Conservation (phyloP, 768 basidiomycete species). For the Chiua virens region DNA sequence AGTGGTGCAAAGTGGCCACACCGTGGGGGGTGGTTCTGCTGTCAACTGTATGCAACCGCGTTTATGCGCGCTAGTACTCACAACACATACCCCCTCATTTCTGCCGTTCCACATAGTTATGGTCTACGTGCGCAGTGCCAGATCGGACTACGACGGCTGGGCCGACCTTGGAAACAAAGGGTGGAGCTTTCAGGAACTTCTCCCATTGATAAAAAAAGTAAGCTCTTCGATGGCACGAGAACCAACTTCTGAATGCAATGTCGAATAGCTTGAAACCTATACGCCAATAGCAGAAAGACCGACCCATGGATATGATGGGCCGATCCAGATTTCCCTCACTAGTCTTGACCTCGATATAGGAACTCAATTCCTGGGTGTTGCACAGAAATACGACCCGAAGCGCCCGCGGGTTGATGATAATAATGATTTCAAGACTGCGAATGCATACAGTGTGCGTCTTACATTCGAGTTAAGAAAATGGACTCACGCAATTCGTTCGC, state of each 20-base stretch:
- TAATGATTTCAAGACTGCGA: slow-evolving; percentile 40
- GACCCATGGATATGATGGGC: slow-evolving; percentile 38
- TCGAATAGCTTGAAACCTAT: slow-evolving; percentile 42
- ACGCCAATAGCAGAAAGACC: slow-evolving; percentile 26
- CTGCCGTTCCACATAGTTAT: too few relatives aligned
- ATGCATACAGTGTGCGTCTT: slow-evolving; percentile 27
- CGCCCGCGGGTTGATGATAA: slow-evolving; percentile 45
- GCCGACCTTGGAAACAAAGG: slow-evolving; percentile 49
- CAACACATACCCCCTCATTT: too few relatives aligned
- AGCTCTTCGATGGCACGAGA: not conserved
- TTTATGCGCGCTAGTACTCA: too few relatives aligned
- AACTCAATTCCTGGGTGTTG: slow-evolving; percentile 48
- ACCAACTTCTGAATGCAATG: not conserved
- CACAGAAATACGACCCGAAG: slow-evolving; percentile 44
- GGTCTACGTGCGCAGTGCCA: slow-evolving; percentile 57
- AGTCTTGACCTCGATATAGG: slow-evolving; percentile 16
- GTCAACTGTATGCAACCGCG: too few relatives aligned
- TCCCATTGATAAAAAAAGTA: slow-evolving; percentile 61
- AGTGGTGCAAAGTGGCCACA: slow-evolving; percentile 46
- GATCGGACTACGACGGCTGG: slow-evolving; percentile 70
- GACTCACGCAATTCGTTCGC: too few relatives aligned
- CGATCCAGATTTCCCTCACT: slow-evolving; percentile 26
- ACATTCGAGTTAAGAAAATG: not conserved
- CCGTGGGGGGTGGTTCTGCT: too few relatives aligned
- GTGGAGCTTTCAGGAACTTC: slow-evolving; percentile 58